A percentile compares a stretch with the other conserved stretches of the same genome.
Evolutionary conservation across 2,329 filamentous ascomycete species (phyloP).

Genomic region (Lasiodiplodia sp.): DNA sequence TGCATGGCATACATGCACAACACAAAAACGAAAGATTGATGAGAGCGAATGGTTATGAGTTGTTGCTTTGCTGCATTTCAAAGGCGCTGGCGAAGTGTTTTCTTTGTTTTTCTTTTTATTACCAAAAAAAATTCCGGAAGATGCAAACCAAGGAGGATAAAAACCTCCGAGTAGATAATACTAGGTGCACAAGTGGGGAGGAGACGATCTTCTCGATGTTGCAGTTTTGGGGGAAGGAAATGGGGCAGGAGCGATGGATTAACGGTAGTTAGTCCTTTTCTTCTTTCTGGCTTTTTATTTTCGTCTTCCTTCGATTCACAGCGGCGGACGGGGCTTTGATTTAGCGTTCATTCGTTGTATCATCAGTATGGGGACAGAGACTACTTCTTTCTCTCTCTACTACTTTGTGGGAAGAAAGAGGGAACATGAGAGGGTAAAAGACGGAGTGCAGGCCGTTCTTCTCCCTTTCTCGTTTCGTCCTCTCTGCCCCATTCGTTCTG

Average conservation of each 20-base stretch:
- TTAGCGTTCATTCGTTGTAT: slow-evolving; percentile 15
- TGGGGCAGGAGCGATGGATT: not conserved
- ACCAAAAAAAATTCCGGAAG: not conserved
- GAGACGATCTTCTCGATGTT: not conserved
- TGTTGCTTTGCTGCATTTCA: slow-evolving; percentile 20
- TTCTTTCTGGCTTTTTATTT: not conserved
- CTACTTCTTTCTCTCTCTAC: not conserved
- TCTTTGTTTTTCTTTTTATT: not conserved
- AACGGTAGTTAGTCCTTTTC: slow-evolving; percentile 6
- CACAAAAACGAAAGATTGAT: slow-evolving; percentile 14
- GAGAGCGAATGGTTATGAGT: slow-evolving; percentile 8
- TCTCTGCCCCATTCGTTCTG: not conserved
- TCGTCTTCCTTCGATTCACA: not conserved
- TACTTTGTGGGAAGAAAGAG: not conserved
- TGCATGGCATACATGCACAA: not conserved
- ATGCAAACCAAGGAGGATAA: not conserved
- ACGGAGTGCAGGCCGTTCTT: slow-evolving; percentile 18
- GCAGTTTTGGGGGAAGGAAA: not conserved
- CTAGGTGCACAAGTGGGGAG: not conserved
- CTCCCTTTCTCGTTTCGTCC: not conserved
- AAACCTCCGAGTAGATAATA: slow-evolving; percentile 11
- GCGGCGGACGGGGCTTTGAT: not conserved
- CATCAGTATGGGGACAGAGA: not conserved
- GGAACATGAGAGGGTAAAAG: not conserved
- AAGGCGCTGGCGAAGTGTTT: slow-evolving; percentile 19